Conservation (phyloP, 2,329 filamentous ascomycete genomes). For the Phoma herbarum region DNA sequence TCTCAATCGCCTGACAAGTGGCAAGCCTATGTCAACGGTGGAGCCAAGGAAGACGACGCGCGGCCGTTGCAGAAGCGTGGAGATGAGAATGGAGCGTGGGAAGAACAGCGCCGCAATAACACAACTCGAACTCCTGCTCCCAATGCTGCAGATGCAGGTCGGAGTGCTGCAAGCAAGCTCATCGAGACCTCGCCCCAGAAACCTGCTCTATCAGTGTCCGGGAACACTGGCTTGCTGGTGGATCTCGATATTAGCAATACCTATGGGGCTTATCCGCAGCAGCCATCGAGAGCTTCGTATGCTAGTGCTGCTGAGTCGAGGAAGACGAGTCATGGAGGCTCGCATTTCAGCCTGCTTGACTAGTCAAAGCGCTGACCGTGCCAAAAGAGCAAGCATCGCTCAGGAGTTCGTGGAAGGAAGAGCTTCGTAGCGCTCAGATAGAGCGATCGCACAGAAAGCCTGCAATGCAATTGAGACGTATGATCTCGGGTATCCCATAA, state of each 20-base stretch:
- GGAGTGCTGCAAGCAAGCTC: conserved; percentile 15
- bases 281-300: conserved; percentile 6
- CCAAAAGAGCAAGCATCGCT: not conserved
- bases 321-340: not conserved
- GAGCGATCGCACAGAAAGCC: not conserved
- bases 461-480: not conserved
- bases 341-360: conserved; percentile 28
- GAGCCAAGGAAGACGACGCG: conserved; percentile 34
- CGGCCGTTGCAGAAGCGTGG: conserved; percentile 22
- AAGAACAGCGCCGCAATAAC: conserved; percentile 11
- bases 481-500: conserved; percentile 4
- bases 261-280: not conserved
- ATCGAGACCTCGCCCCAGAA: conserved; percentile 28
- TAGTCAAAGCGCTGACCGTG: conserved; percentile 1
- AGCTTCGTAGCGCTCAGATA: not conserved
- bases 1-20: conserved; percentile 18
- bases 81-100: conserved; percentile 26
- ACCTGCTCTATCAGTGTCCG: conserved; percentile 17
- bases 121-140: not conserved
- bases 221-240: conserved; percentile 29
- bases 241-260: conserved; percentile 26
- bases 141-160: not conserved
- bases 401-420: not conserved
- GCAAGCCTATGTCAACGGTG: conserved; percentile 32
- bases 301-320: conserved; percentile 6